phyloP scores from a whole-genome alignment of 306 rosid genomes.

The Carpinus viminea region DNA sequence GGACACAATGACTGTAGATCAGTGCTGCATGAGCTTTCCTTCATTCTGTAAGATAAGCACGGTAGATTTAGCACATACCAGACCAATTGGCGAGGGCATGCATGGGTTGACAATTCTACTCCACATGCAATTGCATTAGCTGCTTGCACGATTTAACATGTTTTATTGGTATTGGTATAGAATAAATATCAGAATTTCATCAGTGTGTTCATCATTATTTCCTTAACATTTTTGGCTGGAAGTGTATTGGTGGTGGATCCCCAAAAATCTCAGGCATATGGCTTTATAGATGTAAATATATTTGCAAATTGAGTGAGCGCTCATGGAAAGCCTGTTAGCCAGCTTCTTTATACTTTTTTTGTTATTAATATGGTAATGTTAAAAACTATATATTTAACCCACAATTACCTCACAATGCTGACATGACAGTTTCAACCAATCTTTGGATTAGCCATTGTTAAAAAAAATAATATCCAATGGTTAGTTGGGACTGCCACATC shows the following conservation, averaged over 20 bases:
- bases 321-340: not conserved
- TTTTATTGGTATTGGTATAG: no score
- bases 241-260: not conserved
- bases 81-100: not conserved
- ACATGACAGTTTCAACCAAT: no score
- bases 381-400: no score
- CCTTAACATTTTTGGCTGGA: not conserved
- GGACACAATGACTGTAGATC: not conserved
- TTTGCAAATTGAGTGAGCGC: not conserved
- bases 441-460: no score
- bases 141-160: no score
- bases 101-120: not conserved
- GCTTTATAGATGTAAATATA: not conserved
- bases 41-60: not conserved
- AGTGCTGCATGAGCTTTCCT: not conserved
- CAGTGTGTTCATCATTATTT: no score
- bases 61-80: not conserved
- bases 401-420: no score
- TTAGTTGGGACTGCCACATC: no score
- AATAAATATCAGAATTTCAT: no score
- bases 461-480: no score
- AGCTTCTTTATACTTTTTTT: not conserved
- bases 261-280: not conserved
- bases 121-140: not conserved
- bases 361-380: not conserved